phyloP scores from a whole-genome alignment of 225 moss, liverwort and hornwort species.

The Lunularia cruciata region DNA sequence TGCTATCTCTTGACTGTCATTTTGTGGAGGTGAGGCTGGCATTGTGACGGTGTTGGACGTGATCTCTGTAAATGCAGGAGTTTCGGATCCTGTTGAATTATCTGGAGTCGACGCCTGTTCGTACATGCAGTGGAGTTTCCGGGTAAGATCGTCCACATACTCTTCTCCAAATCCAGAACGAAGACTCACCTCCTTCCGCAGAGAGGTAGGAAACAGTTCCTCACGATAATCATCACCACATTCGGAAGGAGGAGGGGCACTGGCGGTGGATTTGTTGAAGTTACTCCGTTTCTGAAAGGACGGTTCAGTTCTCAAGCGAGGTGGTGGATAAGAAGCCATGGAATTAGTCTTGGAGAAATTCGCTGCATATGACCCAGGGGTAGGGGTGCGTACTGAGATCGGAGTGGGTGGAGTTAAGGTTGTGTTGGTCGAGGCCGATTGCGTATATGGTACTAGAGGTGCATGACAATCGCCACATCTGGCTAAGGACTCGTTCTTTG shows the following conservation, averaged over 20 bases:
- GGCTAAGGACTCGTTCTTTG: background rate
- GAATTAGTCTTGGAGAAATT: background rate
- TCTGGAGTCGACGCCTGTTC: background rate
- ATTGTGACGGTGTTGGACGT: background rate
- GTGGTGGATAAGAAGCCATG: background rate
- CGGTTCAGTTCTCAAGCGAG: background rate
- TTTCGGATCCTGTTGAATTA: background rate
- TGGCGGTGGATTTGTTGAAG: background rate
- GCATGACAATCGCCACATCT: constrained; percentile 16
- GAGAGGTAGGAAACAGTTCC: background rate
- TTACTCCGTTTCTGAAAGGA: constrained; percentile 2
- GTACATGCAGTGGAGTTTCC: background rate
- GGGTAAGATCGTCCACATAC: background rate
- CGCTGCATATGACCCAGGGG: constrained; percentile 13
- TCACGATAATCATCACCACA: constrained; percentile 16
- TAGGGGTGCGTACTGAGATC: constrained; percentile 2
- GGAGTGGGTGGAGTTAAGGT: constrained; percentile 1
- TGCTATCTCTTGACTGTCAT: background rate
- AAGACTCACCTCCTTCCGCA: background rate
- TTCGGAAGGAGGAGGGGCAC: constrained; percentile 39
- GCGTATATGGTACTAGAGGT: background rate
- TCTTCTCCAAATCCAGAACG: background rate
- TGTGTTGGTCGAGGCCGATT: background rate
- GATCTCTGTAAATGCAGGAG: too few species aligned
- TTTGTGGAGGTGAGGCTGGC: background rate